Evolutionary conservation across 2,329 filamentous ascomycete species (phyloP), one percentile per base, ranked within the genome.

Genomic region (Pseudocercospora musae): DNA sequence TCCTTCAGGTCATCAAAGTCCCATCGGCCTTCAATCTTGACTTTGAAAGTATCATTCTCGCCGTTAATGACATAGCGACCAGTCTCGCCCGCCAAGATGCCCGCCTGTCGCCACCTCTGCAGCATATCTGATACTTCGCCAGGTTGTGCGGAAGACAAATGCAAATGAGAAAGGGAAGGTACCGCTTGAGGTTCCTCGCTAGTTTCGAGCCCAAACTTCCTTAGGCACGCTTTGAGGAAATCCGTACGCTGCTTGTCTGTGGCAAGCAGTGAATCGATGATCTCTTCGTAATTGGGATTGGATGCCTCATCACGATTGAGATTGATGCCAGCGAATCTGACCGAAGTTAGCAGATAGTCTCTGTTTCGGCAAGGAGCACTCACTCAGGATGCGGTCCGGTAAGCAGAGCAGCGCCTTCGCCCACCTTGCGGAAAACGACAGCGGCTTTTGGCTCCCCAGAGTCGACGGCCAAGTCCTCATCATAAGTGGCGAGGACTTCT

Each of bases 331-430:
- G 92, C 88, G 73, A 98, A 98, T 74, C 92, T 96, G 68, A 9
- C 42, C 1, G 44, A 5, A 9, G 9, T 66, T 66, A 71, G 69
- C 59, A 9, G 13, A 44, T 3, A 9, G 6, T 31, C 2, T 11
- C 15, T 42, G 18, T 11, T 10, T 6, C 15, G 29, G 2, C 13
- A 54, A 52, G 9, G n/a, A 18, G 33, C 10, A 78, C 85, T 74
- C 80, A 96, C 91, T 99, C 95, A 57, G 94, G 94, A 81, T 99
- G 95, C 42, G 92, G 91, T 0, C 93, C 92, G 0, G 90, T 96
- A 18, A 99, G 77, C 5, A 98, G 78, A 1, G 86, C 91, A 42
- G 85, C 85, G 1, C 95, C 95, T 49, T 92, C 85, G 0, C 92
- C 93, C 49, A 96, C 84, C 65, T 88, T 90, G 71, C 92, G 90